Evolutionary conservation across 2,329 filamentous ascomycete species (phyloP).

Genomic region (Kalmusia sp.): DNA sequence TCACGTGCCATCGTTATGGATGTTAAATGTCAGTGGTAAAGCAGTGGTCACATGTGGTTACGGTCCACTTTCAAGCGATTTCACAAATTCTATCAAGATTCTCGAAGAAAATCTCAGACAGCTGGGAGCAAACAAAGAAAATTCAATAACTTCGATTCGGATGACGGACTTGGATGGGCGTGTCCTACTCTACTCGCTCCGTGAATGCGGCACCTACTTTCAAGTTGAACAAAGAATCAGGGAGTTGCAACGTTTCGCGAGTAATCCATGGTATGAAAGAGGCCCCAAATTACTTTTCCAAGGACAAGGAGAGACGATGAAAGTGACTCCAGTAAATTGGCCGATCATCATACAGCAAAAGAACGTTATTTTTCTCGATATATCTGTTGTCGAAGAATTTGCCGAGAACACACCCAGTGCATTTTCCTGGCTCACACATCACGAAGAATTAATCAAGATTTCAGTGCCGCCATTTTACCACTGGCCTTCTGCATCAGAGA

Average conservation of each 20-base stretch:
- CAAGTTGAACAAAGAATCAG: conserved; percentile 36
- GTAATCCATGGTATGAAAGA: background rate
- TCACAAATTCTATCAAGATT: conserved; percentile 36
- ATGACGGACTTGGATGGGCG: conserved; percentile 30
- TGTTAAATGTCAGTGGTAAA: conserved; percentile 34
- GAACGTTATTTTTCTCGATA: conserved; percentile 29
- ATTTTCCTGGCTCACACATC: background rate
- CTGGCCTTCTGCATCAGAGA: conserved; percentile 23
- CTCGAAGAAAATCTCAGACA: conserved; percentile 28
- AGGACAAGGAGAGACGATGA: conserved; percentile 5
- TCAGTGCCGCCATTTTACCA: conserved; percentile 34
- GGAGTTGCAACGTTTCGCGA: conserved; percentile 20
- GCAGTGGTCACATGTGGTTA: conserved; percentile 39
- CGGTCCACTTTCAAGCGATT: conserved; percentile 22
- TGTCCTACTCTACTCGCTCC: conserved; percentile 25
- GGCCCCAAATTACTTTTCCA: conserved; percentile 7
- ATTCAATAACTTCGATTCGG: conserved; percentile 21
- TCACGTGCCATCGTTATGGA: conserved; percentile 40
- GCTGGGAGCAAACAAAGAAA: conserved; percentile 6
- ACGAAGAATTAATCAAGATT: background rate
- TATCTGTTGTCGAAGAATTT: conserved; percentile 15
- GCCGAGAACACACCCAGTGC: background rate
- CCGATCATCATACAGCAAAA: conserved; percentile 19
- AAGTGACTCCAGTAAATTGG: conserved; percentile 29
- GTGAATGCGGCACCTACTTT: conserved; percentile 37